Conservation (phyloP, 2,329 filamentous ascomycete genomes). For the Diplodia seriata region DNA sequence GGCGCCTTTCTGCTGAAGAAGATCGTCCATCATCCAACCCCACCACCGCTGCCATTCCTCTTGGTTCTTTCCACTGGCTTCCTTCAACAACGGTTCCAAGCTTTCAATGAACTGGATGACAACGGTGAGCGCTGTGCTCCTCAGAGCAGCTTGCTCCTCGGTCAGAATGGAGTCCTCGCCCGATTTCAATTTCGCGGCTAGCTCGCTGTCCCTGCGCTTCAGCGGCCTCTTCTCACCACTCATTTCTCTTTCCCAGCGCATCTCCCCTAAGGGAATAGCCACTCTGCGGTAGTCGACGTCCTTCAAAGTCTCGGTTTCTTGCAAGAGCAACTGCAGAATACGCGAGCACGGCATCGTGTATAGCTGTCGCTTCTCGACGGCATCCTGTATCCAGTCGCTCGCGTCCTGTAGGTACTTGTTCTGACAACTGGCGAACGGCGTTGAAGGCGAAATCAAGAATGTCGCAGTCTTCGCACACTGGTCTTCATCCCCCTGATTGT, state of each 20-base stretch:
- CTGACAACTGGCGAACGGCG: conserved; percentile 78
- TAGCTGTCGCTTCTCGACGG: conserved; percentile 74
- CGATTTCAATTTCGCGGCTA: conserved; percentile 36
- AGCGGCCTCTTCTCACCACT: conserved; percentile 36
- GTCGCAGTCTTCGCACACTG: conserved; percentile 74
- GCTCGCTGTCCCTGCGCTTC: conserved; percentile 65
- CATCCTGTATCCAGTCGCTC: conserved; percentile 80
- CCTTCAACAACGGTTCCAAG: conserved; percentile 80
- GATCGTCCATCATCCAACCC: conserved; percentile 82
- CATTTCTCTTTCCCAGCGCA: conserved; percentile 85
- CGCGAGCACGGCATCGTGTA: conserved; percentile 78
- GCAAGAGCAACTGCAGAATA: conserved; percentile 77
- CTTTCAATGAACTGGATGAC: conserved; percentile 85
- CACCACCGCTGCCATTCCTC: conserved; percentile 95
- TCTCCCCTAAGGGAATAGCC: conserved; percentile 84
- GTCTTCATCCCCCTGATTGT: conserved; percentile 67
- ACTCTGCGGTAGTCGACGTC: conserved; percentile 77
- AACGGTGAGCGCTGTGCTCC: conserved; percentile 80
- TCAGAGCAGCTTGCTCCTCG: conserved; percentile 73
- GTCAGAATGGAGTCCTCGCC: conserved; percentile 61
- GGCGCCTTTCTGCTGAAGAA: conserved; percentile 79
- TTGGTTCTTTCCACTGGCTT: conserved; percentile 83
- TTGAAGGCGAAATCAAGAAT: conserved; percentile 82
- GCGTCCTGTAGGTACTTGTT: conserved; percentile 85
- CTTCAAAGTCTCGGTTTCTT: conserved; percentile 75